phyloP scores from a whole-genome alignment of 306 rosid species.

The Rubus parviflorus region DNA sequence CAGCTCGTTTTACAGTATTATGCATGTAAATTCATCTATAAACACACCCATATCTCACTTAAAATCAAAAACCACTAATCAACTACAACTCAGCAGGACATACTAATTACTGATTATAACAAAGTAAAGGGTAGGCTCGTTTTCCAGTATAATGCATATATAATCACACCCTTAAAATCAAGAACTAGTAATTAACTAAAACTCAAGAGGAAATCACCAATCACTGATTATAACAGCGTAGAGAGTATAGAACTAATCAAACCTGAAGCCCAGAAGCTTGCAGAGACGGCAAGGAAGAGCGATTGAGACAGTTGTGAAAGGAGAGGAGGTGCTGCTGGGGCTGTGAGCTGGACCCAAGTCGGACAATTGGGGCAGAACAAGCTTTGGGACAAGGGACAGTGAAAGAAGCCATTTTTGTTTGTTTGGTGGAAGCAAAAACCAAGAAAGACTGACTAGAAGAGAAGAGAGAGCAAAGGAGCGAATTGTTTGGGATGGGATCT shows the following conservation, averaged over 20 bases:
- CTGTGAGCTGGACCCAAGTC: slow-evolving; percentile 32
- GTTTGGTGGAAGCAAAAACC: background rate
- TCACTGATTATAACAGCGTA: background rate
- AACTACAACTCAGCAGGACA: no score
- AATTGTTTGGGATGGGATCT: background rate
- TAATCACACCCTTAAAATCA: background rate
- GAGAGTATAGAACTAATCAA: background rate
- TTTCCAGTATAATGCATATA: background rate
- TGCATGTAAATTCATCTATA: no score
- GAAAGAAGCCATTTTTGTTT: slow-evolving; percentile 28
- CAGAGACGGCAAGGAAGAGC: slow-evolving; percentile 33
- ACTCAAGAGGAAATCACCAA: background rate
- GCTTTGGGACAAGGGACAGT: slow-evolving; percentile 34
- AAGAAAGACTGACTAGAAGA: background rate
- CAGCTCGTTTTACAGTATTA: no score
- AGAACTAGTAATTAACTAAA: background rate
- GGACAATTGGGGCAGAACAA: slow-evolving; percentile 18
- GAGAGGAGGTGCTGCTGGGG: slow-evolving; percentile 26
- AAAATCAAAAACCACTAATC: no score
- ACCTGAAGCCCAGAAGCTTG: slow-evolving; percentile 45
- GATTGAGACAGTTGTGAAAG: slow-evolving; percentile 32
- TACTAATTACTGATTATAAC: no score
- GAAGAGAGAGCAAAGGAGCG: background rate
- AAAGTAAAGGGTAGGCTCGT: no score
- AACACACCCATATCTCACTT: no score